phyloP scores from a whole-genome alignment of 352 stramenopile species.

The Pythium periplocum region DNA sequence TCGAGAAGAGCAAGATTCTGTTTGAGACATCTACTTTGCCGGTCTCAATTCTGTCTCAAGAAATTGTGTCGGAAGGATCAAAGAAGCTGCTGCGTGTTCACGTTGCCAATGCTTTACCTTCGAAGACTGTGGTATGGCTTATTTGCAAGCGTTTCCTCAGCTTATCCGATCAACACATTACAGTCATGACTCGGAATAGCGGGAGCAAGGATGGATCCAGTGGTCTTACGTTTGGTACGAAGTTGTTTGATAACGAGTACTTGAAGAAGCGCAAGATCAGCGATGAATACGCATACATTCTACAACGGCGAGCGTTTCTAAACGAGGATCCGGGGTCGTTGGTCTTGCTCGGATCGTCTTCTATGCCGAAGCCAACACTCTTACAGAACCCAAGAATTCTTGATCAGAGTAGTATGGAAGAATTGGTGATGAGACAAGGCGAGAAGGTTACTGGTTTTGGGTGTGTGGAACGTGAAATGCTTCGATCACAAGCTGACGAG shows the following conservation, averaged over 20 bases:
- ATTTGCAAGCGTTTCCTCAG: conserved; percentile 29
- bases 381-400: conserved; percentile 49
- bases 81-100: neutral
- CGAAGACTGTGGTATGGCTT: conserved; percentile 9
- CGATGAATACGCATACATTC: conserved; percentile 71
- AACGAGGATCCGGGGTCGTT: conserved; percentile 14
- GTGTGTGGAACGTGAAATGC: conserved; percentile 10
- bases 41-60: conserved; percentile 26
- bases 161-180: conserved; percentile 1
- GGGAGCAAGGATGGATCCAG: neutral
- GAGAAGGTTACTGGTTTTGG: conserved; percentile 33
- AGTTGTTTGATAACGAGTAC: conserved; percentile 29
- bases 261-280: conserved; percentile 58
- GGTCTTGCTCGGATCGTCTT: conserved; percentile 24
- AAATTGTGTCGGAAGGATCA: conserved; percentile 6
- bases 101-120: neutral
- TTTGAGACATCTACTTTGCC: conserved; percentile 7
- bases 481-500: conserved; percentile 3
- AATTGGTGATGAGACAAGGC: conserved; percentile 25
- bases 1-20: conserved; percentile 18
- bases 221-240: conserved; percentile 13
- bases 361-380: conserved; percentile 38
- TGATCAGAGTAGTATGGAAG: conserved; percentile 43
- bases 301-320: conserved; percentile 37
- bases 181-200: neutral